Conservation (phyloP, 78 protist genomes). For the Cyanophora paradoxa region DNA sequence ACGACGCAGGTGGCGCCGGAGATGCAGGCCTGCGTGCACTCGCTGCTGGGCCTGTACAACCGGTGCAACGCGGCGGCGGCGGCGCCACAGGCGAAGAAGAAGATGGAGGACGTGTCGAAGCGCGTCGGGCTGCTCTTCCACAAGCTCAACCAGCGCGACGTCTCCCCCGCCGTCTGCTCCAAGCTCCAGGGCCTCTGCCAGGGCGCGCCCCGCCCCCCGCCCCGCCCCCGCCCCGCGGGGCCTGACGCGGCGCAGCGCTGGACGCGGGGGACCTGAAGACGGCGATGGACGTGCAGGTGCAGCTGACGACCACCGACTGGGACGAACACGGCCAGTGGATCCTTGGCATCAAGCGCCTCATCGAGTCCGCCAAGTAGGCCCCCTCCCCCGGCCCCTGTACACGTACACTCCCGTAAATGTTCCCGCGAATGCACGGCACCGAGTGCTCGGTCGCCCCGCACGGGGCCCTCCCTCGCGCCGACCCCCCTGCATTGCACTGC, state of each 20-base stretch:
- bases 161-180: background rate
- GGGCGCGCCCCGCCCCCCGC: background rate
- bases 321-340: constrained; percentile 20
- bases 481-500: too few species aligned
- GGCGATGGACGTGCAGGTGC: constrained; percentile 1
- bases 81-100: background rate
- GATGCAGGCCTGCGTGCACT: background rate
- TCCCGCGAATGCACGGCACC: too few species aligned
- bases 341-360: background rate
- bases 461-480: too few species aligned
- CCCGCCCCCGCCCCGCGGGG: too few species aligned
- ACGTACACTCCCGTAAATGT: too few species aligned
- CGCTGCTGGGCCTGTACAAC: background rate
- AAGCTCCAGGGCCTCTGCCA: background rate
- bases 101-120: background rate
- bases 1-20: background rate
- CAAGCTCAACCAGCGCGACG: background rate
- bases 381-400: too few species aligned
- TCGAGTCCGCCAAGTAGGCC: too few species aligned
- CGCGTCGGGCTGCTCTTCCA: background rate
- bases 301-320: constrained; percentile 22
- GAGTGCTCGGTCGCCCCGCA: too few species aligned
- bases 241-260: background rate
- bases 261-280: background rate
- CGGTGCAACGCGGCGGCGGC: background rate